Percentiles rank a stretch among this genome's conserved stretches.
Conservation (phyloP, 2,329 filamentous ascomycete genomes). For the Verticillium albo-atrum region DNA sequence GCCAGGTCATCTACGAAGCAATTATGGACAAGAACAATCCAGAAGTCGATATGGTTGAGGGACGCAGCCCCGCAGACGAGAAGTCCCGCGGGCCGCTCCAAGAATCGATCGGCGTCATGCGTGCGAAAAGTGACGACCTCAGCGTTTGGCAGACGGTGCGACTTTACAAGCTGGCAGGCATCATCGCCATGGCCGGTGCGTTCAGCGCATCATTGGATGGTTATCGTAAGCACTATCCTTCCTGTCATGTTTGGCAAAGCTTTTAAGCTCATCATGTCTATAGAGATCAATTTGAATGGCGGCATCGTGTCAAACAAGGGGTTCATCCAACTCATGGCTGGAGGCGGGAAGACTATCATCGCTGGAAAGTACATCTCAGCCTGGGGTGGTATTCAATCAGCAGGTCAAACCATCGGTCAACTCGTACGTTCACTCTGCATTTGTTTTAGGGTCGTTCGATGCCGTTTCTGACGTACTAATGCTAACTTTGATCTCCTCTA, state of each 20-base stretch:
- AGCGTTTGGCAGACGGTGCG: constrained; percentile 29
- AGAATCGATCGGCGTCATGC: constrained; percentile 20
- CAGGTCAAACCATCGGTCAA: constrained; percentile 32
- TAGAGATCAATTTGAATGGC: constrained; percentile 25
- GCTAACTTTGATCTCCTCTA: constrained; percentile 7
- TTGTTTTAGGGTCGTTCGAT: no score
- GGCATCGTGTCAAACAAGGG: constrained; percentile 35
- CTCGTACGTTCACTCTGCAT: constrained; percentile 17
- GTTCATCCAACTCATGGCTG: constrained; percentile 30
- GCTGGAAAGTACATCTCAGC: constrained; percentile 28
- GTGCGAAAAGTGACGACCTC: constrained; percentile 30
- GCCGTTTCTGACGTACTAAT: no score
- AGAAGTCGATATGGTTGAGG: constrained; percentile 11
- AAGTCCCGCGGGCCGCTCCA: not conserved
- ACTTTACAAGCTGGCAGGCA: constrained; percentile 26
- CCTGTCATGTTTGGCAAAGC: constrained; percentile 4
- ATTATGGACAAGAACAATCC: constrained; percentile 1
- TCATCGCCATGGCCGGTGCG: constrained; percentile 33
- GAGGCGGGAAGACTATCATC: constrained; percentile 24
- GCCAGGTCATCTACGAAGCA: not conserved
- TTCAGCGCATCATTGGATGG: constrained; percentile 37
- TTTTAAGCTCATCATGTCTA: constrained; percentile 8
- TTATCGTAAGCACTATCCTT: constrained; percentile 21
- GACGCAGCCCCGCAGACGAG: constrained; percentile 1
- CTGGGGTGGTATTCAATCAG: constrained; percentile 33